These are phyloP conservation scores for Collybia sordida DNA, from an alignment of 768 basidiomycete species.

Conservation along the genomic window DNA sequence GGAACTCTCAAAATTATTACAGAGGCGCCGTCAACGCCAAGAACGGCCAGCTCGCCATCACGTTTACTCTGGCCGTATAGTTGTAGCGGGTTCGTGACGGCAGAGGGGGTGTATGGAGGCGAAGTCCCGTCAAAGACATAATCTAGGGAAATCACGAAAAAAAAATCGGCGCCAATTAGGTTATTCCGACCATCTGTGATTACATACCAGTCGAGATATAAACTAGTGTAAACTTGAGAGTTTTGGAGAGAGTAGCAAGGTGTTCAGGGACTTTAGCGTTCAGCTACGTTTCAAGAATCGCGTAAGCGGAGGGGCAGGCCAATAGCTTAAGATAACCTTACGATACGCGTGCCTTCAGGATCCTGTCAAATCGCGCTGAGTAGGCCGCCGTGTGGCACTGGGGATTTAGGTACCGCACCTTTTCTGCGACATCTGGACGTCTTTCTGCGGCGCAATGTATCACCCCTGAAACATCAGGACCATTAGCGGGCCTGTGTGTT, in stretches of 20 bases:
- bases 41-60: slow-evolving; percentile 80
- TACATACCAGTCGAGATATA: slow-evolving; percentile 86
- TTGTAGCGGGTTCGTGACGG: slow-evolving; percentile 80
- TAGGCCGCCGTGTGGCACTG: neutral
- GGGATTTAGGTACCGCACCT: slow-evolving; percentile 44
- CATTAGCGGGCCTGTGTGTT: neutral
- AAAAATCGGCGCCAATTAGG: neutral
- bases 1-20: slow-evolving; percentile 84
- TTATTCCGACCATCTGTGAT: too few relatives aligned
- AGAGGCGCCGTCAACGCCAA: slow-evolving; percentile 56
- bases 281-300: slow-evolving; percentile 45
- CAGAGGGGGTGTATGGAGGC: slow-evolving; percentile 81
- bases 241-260: slow-evolving; percentile 66
- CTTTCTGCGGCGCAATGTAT: slow-evolving; percentile 96
- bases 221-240: slow-evolving; percentile 67
- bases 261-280: slow-evolving; percentile 76
- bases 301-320: neutral
- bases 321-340: slow-evolving; percentile 23
- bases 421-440: slow-evolving; percentile 90
- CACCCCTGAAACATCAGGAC: slow-evolving; percentile 54
- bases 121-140: slow-evolving; percentile 96
- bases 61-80: slow-evolving; percentile 87
- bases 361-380: slow-evolving; percentile 40
- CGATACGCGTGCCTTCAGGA: slow-evolving; percentile 65
- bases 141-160: slow-evolving; percentile 43